Evolutionary conservation across 257 asterid genomes (phyloP), one percentile per base, ranked within the genome.

Genomic region (Nicotiana sylvestris): DNA sequence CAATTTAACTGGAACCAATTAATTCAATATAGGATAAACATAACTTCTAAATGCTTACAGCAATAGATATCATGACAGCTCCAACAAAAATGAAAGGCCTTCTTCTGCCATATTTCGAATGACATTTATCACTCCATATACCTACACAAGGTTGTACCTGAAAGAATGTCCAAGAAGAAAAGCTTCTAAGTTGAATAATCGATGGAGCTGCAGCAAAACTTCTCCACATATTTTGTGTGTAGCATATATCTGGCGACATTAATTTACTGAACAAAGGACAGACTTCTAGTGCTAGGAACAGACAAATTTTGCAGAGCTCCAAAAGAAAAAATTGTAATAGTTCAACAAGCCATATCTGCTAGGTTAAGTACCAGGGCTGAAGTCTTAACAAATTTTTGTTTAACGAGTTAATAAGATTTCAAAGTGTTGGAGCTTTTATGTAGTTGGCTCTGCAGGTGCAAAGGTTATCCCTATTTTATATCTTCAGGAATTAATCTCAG

Each of bases 131-230:
- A 87, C 98, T 96, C 99, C 98, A 96, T 87, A 93, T 93, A 37
- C 99, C 99, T 85, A 96, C 99, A 87, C 98, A 96, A 81, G 99
- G 99, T 94, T 96, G 99, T 79, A 94, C 98, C 99, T 96, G 92
- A 81, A 87, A 88, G 78, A 62, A 82, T 74, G 27, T 74, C 9
- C 62, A 49, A 7, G 79, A 74, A 13, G n/a, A 74, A 37, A 27
- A 49, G 80, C 6, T 74, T 49, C 3, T 49, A 25, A 74, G 62
- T 49, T 74, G 80, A 74, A 49, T 25, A 13, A 5, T 16, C 9
- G 13, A 74, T 2, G 62, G 43, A 27, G 43, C 62, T 25, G 4
- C 62, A 13, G 62, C 62, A 74, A 18, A 49, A 74, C 62, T 74
- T 49, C 80, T 74, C 80, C 80, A 1, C 12, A 25, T 74, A 15